Conservation (phyloP, 1,284 basidiomycete genomes). For the Sphaerobolus stellatus region DNA sequence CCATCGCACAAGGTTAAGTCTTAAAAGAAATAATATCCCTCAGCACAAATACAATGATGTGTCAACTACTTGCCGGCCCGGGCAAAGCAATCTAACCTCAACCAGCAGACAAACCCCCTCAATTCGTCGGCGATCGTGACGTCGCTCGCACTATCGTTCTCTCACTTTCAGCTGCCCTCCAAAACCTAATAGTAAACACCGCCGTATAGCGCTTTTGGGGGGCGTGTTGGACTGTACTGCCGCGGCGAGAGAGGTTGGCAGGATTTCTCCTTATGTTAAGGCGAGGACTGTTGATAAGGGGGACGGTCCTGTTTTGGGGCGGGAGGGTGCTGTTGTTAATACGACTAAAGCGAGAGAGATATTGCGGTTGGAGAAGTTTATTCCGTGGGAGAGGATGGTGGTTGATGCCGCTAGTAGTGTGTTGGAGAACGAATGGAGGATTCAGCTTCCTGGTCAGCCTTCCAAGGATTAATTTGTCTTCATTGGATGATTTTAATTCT, state of each 20-base stretch:
- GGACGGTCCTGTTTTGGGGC: no score
- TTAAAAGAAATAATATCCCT: no score
- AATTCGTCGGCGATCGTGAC: constrained; percentile 37
- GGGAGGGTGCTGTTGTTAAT: background rate
- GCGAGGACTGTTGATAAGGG: no score
- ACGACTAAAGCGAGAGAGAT: background rate
- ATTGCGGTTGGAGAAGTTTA: background rate
- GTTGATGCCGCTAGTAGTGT: background rate
- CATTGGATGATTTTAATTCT: no score
- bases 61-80: no score
- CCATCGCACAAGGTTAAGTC: no score
- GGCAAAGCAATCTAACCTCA: no score
- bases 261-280: no score
- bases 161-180: constrained; percentile 25
- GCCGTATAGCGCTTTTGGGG: constrained; percentile 34
- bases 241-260: no score
- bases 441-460: no score
- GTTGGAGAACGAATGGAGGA: background rate
- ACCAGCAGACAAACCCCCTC: constrained; percentile 10
- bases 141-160: constrained; percentile 38
- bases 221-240: constrained; percentile 31
- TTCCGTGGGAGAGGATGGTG: background rate
- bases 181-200: constrained; percentile 11
- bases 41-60: no score
- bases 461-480: no score